Conservation (phyloP, 2,329 filamentous ascomycete genomes). For the Botrytis byssoidea region DNA sequence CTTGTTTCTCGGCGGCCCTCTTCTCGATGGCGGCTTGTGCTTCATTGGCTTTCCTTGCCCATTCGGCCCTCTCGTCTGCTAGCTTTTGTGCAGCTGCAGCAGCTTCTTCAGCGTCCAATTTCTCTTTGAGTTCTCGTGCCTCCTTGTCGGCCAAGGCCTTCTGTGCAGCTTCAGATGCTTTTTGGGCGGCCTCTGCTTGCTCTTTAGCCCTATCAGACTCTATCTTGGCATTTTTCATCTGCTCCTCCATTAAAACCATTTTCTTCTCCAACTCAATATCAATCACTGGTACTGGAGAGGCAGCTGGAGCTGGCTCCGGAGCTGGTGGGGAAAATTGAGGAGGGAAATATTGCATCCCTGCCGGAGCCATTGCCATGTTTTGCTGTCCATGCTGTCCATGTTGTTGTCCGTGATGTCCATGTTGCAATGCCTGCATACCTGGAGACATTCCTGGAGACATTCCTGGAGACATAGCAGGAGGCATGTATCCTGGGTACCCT, state of each 20-base stretch:
- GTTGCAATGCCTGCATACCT: conserved; percentile 15
- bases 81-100: conserved; percentile 44
- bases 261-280: conserved; percentile 48
- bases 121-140: conserved; percentile 38
- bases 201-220: conserved; percentile 34
- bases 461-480: conserved; percentile 28
- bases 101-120: conserved; percentile 37
- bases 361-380: conserved; percentile 13
- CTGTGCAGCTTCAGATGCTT: conserved; percentile 36
- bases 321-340: conserved; percentile 32
- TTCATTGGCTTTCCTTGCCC: conserved; percentile 43
- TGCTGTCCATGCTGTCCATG: conserved; percentile 8
- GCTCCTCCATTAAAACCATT: conserved; percentile 59
- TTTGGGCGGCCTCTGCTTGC: conserved; percentile 41
- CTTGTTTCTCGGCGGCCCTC: conserved; percentile 26
- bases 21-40: conserved; percentile 39
- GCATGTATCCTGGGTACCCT: conserved; percentile 30
- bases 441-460: conserved; percentile 24
- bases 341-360: conserved; percentile 30
- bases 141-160: conserved; percentile 46
- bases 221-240: conserved; percentile 49
- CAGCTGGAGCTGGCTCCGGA: conserved; percentile 28
- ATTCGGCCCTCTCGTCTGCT: conserved; percentile 47
- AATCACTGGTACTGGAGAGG: conserved; percentile 7
- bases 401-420: conserved; percentile 7